Base-by-base conservation (phyloP, 2,329 filamentous ascomycete species). In the Nigrospora oryzae region DNA sequence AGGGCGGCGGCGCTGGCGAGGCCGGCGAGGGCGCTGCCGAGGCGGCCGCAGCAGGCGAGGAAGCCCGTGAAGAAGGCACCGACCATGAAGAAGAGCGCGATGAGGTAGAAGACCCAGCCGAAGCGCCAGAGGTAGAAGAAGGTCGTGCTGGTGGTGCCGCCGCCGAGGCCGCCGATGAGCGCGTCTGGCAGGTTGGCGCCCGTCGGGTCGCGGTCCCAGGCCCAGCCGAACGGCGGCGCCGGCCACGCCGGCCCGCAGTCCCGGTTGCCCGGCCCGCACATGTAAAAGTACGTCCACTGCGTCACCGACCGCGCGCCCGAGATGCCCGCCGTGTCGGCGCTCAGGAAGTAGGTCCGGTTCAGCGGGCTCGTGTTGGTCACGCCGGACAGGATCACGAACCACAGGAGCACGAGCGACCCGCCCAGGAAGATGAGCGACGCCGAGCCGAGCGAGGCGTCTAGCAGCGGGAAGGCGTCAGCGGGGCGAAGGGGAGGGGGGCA, bases 41-140 rank as follows among this genome's bases (percentile, higher is more conserved):
- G 71, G 45, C 86, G 79, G 32, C 81, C 81, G 64, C 74, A 86
- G 58, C 84, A 81, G 14, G 85, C 83, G 14, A 89, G 65, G 49
- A 89, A 72, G 51, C 81, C 78, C 11, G 74, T 67, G 63, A 89
- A 76, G 60, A 90, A 80, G 49, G 84, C 79, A 23, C 80, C 45
- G 40, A 78, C 73, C 50, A 79, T 78, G 63, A 95, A 93, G 72
- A 95, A 81, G 34, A 96, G 77, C 15, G 82, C 80, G 53, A 97
- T 83, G 46, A 97, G 71, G 69, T 86, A 86, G 66, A 95, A 93
- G 34, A 90, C 88, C 78, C 91, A 97, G 64, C 88, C 85, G 70
- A 96, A 95, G 36, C 91, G 81, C 69, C 89, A 94, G 60, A 93
- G 75, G 67, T 89, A 88, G 69, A 77, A 97, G 72, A 83, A 95